Evolutionary conservation across 1,284 basidiomycete genomes (phyloP), one percentile per base, ranked within the genome.

Genomic region (Rhodotorula sp.): DNA sequence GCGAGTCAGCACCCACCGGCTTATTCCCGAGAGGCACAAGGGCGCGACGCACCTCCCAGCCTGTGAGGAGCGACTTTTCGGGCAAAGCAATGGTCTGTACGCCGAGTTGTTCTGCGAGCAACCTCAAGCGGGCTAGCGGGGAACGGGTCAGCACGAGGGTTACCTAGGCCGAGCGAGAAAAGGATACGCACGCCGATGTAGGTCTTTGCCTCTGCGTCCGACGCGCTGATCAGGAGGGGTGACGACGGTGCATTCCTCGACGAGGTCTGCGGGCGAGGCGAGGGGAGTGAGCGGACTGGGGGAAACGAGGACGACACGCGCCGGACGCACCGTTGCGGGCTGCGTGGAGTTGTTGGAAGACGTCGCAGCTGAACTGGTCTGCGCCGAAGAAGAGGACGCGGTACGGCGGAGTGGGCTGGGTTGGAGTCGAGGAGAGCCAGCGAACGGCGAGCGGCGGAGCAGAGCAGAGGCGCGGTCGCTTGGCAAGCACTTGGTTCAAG

Each of bases 331-430:
- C 70, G 48, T 62, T 21, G 79, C 79, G 74, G 8, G 86, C 85
- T 48, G 80, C 76, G 71, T 87, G 81, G 3, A 90, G 79, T 68
- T 86, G 82, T 52, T 85, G 77, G 39, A 91, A 81, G 2, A 90
- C 86, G 20, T 82, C 77, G 77, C 87, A 88, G 2, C 89, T 90
- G 79, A 90, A 90, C 72, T 88, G 85, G 79, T 90, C 89, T n/a
- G 88, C 86, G 63, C 89, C 89, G 75, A 90, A 84, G 79, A 89
- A 90, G 10, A 91, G 83, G 62, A 91, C 83, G 34, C 84, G 84
- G 79, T 86, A 87, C 56, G 70, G 75, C 20, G 72, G 69, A 51
- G 31, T 20, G 39, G 49, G 29, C 21, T 29, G 8, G 1, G 52
- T 10, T 0, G 29, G 1, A 43, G 62, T 6, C 0, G 49, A 5